A percentile compares a stretch with the other conserved stretches of the same genome.
These are phyloP conservation scores for Suillus occidentalis DNA, from an alignment of 768 basidiomycete species.

Conservation along the genomic window DNA sequence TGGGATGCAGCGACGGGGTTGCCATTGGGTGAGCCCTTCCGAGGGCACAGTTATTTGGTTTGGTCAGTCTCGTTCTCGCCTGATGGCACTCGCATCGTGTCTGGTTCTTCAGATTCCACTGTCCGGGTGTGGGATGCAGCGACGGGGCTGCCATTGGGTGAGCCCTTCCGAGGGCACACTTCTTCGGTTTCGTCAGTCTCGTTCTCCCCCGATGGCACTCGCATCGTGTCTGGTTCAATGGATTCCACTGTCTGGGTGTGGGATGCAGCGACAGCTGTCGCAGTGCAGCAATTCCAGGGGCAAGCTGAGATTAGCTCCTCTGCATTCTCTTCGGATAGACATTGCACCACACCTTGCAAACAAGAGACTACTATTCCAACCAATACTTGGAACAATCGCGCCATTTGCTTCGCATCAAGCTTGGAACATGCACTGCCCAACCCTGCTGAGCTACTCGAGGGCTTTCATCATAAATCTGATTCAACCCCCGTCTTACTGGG, in stretches of 20 bases:
- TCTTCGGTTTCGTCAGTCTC: too few species aligned
- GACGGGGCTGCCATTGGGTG: neutral
- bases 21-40: neutral
- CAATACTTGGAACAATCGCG: neutral
- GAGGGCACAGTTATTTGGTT: neutral
- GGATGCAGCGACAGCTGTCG: too few species aligned
- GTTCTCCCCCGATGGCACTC: too few species aligned
- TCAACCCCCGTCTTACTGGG: neutral
- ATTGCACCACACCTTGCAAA: neutral
- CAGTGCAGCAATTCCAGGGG: neutral
- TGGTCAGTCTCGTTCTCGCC: neutral
- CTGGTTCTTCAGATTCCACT: neutral
- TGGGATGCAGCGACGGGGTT: constrained; percentile 10
- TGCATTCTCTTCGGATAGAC: neutral
- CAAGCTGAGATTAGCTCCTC: neutral
- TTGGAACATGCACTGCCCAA: neutral
- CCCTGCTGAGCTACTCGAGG: neutral
- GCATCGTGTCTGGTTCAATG: too few species aligned
- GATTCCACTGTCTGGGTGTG: too few species aligned
- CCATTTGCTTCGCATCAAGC: neutral
- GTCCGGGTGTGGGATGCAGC: neutral
- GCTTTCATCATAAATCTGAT: neutral
- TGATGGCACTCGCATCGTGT: neutral
- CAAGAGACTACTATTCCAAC: neutral
- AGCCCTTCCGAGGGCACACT: neutral